phyloP scores from a whole-genome alignment of 257 asterid species.

The Linderniella brevidens region DNA sequence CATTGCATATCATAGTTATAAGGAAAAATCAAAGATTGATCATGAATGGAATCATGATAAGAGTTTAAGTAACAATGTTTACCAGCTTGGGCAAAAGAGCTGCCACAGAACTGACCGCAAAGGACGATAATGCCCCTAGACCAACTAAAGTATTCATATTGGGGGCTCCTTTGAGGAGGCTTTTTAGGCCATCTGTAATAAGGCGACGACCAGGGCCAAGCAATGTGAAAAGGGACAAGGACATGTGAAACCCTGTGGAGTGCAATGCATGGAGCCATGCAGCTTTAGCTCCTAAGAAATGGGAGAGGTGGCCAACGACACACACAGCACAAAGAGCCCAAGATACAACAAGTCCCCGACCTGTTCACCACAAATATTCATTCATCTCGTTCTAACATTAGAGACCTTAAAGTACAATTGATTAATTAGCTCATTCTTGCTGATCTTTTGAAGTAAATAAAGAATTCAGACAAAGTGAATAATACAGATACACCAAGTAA shows the following conservation, averaged over 20 bases:
- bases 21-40: too few species aligned
- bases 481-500: background rate
- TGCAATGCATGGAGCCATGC: conserved; percentile 91
- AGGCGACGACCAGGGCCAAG: conserved; percentile 92
- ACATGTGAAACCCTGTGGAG: conserved; percentile 87
- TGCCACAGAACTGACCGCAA: conserved; percentile 93
- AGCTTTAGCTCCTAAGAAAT: conserved; percentile 80
- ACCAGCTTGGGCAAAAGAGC: conserved; percentile 87
- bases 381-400: conserved; percentile 7
- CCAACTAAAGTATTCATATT: conserved; percentile 99
- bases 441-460: background rate
- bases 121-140: conserved; percentile 96
- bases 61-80: conserved; percentile 8
- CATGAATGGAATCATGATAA: too few species aligned
- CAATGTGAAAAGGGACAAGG: conserved; percentile 72
- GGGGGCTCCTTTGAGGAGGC: conserved; percentile 78
- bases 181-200: conserved; percentile 76
- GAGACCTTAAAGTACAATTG: conserved; percentile 1
- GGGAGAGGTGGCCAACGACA: conserved; percentile 81
- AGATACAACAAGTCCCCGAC: conserved; percentile 88
- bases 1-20: background rate
- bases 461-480: background rate
- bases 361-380: conserved; percentile 33
- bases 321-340: conserved; percentile 97
- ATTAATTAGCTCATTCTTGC: background rate